Evolutionary conservation across 257 asterid species (phyloP).

Genomic region (Dorcoceras hygrometricum): DNA sequence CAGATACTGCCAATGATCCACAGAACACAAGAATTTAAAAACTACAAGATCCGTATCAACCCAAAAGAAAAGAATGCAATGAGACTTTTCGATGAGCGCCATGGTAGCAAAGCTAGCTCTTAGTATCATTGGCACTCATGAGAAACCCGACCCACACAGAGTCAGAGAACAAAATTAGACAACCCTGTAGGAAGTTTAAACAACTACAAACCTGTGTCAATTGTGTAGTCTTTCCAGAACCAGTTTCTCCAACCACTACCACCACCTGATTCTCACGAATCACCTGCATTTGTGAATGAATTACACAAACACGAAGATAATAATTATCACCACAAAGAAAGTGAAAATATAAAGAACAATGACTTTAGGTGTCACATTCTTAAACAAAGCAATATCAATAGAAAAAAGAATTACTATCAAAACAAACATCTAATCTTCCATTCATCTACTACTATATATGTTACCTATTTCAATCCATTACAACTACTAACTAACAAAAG

Average conservation of each 20-base stretch:
- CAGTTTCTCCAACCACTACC: slow-evolving; percentile 97
- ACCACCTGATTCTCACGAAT: slow-evolving; percentile 93
- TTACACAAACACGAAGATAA: neutral
- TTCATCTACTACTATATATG: too few species aligned
- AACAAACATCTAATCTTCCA: neutral
- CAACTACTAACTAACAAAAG: neutral
- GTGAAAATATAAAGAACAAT: too few species aligned
- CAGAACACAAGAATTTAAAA: slow-evolving; percentile 4
- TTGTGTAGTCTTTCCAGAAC: slow-evolving; percentile 97
- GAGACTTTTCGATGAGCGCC: too few species aligned
- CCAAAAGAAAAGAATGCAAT: too few species aligned
- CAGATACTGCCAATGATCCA: slow-evolving; percentile 62
- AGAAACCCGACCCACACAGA: too few species aligned
- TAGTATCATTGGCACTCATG: too few species aligned
- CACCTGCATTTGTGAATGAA: slow-evolving; percentile 49
- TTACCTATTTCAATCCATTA: too few species aligned
- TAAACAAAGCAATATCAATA: too few species aligned
- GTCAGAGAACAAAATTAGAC: slow-evolving; percentile 21
- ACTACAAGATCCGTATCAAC: too few species aligned
- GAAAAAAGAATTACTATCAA: neutral
- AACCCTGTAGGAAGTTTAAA: neutral
- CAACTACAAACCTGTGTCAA: slow-evolving; percentile 67
- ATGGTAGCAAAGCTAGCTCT: too few species aligned
- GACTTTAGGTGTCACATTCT: neutral
- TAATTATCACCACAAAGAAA: neutral